Conservation (phyloP, 1,139 yeast species). For the Taiozyma sp. region DNA sequence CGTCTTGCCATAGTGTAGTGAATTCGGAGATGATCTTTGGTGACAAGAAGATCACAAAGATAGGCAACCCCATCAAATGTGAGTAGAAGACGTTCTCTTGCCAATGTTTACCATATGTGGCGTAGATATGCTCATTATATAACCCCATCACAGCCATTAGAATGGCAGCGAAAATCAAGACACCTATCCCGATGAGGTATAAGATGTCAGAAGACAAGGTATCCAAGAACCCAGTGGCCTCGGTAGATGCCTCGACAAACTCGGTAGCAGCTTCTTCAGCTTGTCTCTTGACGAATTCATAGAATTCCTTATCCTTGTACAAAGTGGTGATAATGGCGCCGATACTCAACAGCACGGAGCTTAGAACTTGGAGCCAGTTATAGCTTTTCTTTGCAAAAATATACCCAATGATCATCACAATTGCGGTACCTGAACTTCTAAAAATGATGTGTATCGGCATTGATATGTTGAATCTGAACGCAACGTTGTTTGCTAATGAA, state of each 20-base stretch:
- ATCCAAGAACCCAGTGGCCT: not conserved
- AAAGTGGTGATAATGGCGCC: constrained; percentile 51
- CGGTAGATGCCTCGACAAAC: not conserved
- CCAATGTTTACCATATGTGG: constrained; percentile 55
- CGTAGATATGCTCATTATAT: constrained; percentile 46
- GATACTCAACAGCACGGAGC: constrained; percentile 46
- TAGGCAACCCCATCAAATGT: constrained; percentile 54
- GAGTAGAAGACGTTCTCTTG: constrained; percentile 56
- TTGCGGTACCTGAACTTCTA: constrained; percentile 58
- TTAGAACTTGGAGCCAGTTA: constrained; percentile 37
- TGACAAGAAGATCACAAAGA: constrained; percentile 35
- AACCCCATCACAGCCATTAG: constrained; percentile 52
- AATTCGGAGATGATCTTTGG: constrained; percentile 14
- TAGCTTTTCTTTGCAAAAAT: constrained; percentile 42
- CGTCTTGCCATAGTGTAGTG: constrained; percentile 11
- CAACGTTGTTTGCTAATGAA: constrained; percentile 54
- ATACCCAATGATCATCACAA: constrained; percentile 56
- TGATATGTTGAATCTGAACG: constrained; percentile 51
- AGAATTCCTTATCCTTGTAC: constrained; percentile 22
- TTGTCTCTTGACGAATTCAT: constrained; percentile 11
- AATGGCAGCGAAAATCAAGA: constrained; percentile 43
- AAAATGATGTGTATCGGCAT: constrained; percentile 66
- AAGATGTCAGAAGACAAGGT: constrained; percentile 11
- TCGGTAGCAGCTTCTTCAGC: not conserved
- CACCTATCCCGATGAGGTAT: constrained; percentile 38